These are phyloP conservation scores for Yarrowia hollandica DNA, from an alignment of 805 yeast species.

Conservation along the genomic window DNA sequence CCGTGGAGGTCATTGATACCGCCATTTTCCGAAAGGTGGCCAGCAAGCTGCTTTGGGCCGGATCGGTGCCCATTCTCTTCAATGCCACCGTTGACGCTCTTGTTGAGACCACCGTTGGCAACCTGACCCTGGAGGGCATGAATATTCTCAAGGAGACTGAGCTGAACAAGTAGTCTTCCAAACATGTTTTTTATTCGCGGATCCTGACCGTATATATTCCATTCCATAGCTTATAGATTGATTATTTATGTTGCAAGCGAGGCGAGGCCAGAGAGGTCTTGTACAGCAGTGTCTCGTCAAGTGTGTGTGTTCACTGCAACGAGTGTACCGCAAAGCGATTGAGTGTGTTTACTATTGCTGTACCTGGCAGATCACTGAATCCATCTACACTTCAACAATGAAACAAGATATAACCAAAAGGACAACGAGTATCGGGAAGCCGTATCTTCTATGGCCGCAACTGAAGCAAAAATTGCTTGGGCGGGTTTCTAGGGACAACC, in stretches of 20 bases:
- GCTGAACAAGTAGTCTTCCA: slow-evolving; percentile 14
- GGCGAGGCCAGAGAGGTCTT: too few species aligned
- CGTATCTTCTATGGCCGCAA: too few species aligned
- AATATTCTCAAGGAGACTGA: slow-evolving; percentile 23
- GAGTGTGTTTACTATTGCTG: too few species aligned
- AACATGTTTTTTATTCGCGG: too few species aligned
- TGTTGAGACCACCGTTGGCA: slow-evolving; percentile 4
- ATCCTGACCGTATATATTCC: too few species aligned
- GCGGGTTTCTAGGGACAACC: too few species aligned
- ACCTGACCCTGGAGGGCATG: slow-evolving; percentile 10
- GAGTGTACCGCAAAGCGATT: too few species aligned
- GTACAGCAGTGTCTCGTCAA: background rate
- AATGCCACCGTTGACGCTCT: slow-evolving; percentile 11
- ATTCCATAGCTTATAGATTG: slow-evolving; percentile 18
- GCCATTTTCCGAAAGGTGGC: slow-evolving; percentile 14
- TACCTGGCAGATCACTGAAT: too few species aligned
- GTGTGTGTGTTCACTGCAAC: background rate
- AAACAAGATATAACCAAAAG: too few species aligned
- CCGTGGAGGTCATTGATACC: slow-evolving; percentile 12
- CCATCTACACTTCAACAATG: too few species aligned
- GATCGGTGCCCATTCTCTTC: slow-evolving; percentile 17
- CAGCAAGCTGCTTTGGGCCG: slow-evolving; percentile 8
- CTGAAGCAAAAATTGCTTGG: too few species aligned
- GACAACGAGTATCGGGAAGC: too few species aligned
- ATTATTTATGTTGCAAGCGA: slow-evolving; percentile 14